Evolutionary conservation across 192 early-diverging fungal species (phyloP).

Genomic region (Glomus cerebriforme): DNA sequence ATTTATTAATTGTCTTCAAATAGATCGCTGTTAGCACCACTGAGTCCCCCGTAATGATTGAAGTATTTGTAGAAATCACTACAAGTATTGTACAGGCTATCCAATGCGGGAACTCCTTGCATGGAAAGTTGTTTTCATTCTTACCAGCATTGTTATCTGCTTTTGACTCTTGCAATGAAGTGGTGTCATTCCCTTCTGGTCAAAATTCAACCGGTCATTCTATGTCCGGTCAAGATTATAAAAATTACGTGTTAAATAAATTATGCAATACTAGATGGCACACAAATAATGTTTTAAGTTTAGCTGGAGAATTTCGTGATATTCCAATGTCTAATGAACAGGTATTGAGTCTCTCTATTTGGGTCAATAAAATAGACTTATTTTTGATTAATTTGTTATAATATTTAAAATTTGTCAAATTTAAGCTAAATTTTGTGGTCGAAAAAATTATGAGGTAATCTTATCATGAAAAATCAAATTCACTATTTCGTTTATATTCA

Average conservation of each 20-base stretch:
- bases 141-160: conserved; percentile 38
- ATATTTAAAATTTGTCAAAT: neutral
- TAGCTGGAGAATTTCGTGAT: conserved; percentile 39
- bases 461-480: neutral
- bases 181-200: conserved; percentile 8
- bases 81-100: conserved; percentile 36
- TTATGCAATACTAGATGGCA: conserved; percentile 43
- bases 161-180: conserved; percentile 21
- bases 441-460: conserved; percentile 46
- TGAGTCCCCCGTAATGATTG: conserved; percentile 2
- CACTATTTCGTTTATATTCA: neutral
- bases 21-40: neutral
- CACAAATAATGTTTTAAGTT: conserved; percentile 35
- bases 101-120: conserved; percentile 30
- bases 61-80: conserved; percentile 36
- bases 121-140: conserved; percentile 40
- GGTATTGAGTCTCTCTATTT: conserved; percentile 29
- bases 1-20: neutral
- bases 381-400: neutral
- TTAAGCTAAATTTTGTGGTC: neutral
- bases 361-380: neutral
- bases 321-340: conserved; percentile 40
- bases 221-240: conserved; percentile 39
- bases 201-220: conserved; percentile 25
- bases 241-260: conserved; percentile 39